Percentiles rank a stretch among this genome's conserved stretches.
These are phyloP conservation scores for Davidsoniella australis DNA, from an alignment of 2,329 filamentous ascomycete species.

Conservation along the genomic window DNA sequence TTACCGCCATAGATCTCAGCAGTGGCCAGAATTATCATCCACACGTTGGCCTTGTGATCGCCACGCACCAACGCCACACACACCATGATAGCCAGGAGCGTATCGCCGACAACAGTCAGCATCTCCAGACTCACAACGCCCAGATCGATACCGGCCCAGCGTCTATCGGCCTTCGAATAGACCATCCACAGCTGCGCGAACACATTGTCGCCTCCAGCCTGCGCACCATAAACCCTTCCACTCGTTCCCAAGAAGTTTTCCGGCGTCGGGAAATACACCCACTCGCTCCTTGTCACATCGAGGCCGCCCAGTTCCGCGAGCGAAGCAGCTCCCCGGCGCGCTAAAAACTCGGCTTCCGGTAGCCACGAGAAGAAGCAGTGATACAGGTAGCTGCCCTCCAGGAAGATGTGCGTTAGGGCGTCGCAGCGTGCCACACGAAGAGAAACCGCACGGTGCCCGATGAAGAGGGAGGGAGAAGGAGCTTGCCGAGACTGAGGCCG, in stretches of 20 bases:
- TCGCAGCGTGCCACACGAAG: slow-evolving; percentile 95
- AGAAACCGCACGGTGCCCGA: slow-evolving; percentile 49
- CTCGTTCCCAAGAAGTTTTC: slow-evolving; percentile 35
- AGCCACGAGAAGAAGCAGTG: slow-evolving; percentile 67
- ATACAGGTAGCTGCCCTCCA: slow-evolving; percentile 84
- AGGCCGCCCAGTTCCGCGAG: slow-evolving; percentile 8
- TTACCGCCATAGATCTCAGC: slow-evolving; percentile 48
- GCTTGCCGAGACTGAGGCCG: slow-evolving; percentile 15
- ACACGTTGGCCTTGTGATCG: slow-evolving; percentile 37
- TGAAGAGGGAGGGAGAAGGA: slow-evolving; percentile 30
- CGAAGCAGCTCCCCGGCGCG: not conserved
- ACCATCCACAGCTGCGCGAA: slow-evolving; percentile 52
- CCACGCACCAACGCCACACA: slow-evolving; percentile 42
- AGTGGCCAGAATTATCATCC: slow-evolving; percentile 48
- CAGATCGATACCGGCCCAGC: slow-evolving; percentile 48
- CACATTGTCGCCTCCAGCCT: slow-evolving; percentile 35
- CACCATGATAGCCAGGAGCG: slow-evolving; percentile 40
- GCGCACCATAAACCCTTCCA: slow-evolving; percentile 35
- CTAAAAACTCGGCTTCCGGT: slow-evolving; percentile 15
- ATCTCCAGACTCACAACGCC: slow-evolving; percentile 47
- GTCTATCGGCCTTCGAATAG: slow-evolving; percentile 44
- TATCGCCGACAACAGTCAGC: slow-evolving; percentile 45
- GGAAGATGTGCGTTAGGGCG: slow-evolving; percentile 74
- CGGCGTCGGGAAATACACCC: slow-evolving; percentile 28
- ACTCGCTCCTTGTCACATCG: slow-evolving; percentile 9